Conservation (phyloP, 2,329 filamentous ascomycete genomes). For the Verticillium nubilum region DNA sequence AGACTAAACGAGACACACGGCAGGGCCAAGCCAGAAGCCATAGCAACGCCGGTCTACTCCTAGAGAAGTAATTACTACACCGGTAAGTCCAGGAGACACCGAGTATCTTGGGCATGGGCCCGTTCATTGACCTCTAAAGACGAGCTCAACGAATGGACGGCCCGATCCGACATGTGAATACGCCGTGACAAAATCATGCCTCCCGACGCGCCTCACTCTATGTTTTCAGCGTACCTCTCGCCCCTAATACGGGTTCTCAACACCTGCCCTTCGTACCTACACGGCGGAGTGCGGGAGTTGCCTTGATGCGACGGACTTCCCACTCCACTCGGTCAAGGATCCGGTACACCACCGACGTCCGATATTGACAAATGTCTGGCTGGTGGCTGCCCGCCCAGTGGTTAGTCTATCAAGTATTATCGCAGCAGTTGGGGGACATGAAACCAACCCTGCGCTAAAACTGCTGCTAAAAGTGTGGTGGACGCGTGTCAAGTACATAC, state of each 20-base stretch:
- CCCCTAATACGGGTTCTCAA: too few species aligned
- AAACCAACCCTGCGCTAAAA: slow-evolving; percentile 16
- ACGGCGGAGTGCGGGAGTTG: too few species aligned
- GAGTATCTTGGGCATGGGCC: too few species aligned
- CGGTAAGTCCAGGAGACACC: neutral
- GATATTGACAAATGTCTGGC: neutral
- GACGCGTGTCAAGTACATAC: slow-evolving; percentile 5
- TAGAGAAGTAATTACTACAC: neutral
- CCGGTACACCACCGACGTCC: neutral
- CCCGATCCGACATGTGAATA: too few species aligned
- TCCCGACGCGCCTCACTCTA: too few species aligned
- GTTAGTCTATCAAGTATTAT: neutral
- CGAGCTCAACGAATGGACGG: too few species aligned
- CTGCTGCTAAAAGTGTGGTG: slow-evolving; percentile 5
- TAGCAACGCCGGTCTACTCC: neutral
- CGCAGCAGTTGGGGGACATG: slow-evolving; percentile 14
- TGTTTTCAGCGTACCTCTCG: too few species aligned
- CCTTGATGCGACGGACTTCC: too few species aligned
- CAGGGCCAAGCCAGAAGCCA: neutral
- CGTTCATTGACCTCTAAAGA: too few species aligned
- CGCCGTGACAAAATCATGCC: too few species aligned
- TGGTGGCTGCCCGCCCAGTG: neutral
- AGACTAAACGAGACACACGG: neutral
- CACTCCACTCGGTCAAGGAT: neutral
- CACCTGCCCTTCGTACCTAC: too few species aligned